Evolutionary conservation across 176 grass and related monocot species (phyloP).

Genomic region (Luzula sylvatica): DNA sequence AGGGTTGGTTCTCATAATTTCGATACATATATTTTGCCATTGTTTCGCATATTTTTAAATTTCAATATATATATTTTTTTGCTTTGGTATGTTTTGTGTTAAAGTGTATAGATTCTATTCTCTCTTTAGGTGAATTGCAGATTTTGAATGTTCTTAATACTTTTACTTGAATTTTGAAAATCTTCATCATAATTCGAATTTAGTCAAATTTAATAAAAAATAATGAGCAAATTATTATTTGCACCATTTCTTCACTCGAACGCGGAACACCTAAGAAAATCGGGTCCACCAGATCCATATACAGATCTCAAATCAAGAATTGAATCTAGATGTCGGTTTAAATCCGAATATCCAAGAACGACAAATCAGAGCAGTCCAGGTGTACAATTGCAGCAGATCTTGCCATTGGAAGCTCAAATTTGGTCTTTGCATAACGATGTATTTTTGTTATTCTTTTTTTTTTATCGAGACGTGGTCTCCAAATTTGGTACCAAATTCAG

Average conservation of each 20-base stretch:
- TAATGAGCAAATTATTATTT: too few species aligned
- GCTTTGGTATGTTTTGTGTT: neutral
- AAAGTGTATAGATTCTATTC: slow-evolving; percentile 13
- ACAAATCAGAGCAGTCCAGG: neutral
- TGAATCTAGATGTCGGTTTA: slow-evolving; percentile 46
- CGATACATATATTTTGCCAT: slow-evolving; percentile 20
- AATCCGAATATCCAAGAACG: slow-evolving; percentile 20
- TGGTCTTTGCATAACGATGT: slow-evolving; percentile 31
- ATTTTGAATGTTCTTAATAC: too few species aligned
- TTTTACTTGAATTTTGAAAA: too few species aligned
- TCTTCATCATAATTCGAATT: too few species aligned
- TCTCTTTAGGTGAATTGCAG: slow-evolving; percentile 28
- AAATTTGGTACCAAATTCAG: slow-evolving; percentile 37
- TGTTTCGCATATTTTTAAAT: slow-evolving; percentile 23
- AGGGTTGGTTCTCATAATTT: slow-evolving; percentile 59
- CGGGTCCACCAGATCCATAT: slow-evolving; percentile 19
- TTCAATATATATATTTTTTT: slow-evolving; percentile 20
- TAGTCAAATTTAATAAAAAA: too few species aligned
- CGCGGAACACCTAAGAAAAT: slow-evolving; percentile 68
- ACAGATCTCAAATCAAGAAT: slow-evolving; percentile 80
- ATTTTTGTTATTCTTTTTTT: slow-evolving; percentile 6
- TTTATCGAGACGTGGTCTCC: slow-evolving; percentile 56
- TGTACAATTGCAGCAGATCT: slow-evolving; percentile 67
- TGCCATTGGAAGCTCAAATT: slow-evolving; percentile 48
- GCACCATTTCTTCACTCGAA: slow-evolving; percentile 58